A percentile compares a stretch with the other conserved stretches of the same genome.
These are phyloP conservation scores for Volvariella surrecta DNA, from an alignment of 1,284 basidiomycete species.

Conservation along the genomic window DNA sequence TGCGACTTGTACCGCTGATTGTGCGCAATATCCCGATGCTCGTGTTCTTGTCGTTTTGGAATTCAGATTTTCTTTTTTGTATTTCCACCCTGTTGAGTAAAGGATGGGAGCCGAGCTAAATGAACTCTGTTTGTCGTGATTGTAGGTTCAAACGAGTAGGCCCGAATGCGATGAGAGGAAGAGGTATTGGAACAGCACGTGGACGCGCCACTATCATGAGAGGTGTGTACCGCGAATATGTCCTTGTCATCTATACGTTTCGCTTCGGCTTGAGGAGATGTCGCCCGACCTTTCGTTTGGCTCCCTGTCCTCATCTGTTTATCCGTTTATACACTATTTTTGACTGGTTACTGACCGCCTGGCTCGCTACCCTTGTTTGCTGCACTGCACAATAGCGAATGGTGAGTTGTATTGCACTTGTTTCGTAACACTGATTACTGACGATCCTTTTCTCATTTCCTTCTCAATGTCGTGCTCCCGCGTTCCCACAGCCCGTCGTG, in stretches of 20 bases:
- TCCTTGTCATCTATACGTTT: not conserved
- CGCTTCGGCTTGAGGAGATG: no score
- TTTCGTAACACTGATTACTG: not conserved
- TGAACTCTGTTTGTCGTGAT: not conserved
- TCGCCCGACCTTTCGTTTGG: not conserved
- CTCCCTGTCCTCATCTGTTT: not conserved
- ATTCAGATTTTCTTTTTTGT: no score
- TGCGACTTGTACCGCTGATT: no score
- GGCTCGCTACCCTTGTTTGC: no score
- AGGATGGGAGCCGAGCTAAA: not conserved
- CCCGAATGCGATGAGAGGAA: conserved; percentile 96
- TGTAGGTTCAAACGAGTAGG: conserved; percentile 96
- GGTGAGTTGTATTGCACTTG: conserved; percentile 13
- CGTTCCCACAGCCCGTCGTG: conserved; percentile 67
- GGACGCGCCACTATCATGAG: conserved; percentile 95
- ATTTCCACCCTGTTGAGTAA: no score
- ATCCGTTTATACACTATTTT: not conserved
- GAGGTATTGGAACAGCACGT: conserved; percentile 97
- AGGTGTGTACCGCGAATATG: conserved; percentile 39
- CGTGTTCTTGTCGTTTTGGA: no score
- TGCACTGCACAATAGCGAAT: conserved; percentile 14
- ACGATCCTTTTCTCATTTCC: not conserved
- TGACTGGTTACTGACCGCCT: no score
- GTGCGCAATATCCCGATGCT: no score
- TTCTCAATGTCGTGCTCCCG: conserved; percentile 6